Percentiles rank a stretch among this genome's conserved stretches.
phyloP scores from a whole-genome alignment of 2,329 filamentous ascomycete genomes.

The Clonostachys solani region DNA sequence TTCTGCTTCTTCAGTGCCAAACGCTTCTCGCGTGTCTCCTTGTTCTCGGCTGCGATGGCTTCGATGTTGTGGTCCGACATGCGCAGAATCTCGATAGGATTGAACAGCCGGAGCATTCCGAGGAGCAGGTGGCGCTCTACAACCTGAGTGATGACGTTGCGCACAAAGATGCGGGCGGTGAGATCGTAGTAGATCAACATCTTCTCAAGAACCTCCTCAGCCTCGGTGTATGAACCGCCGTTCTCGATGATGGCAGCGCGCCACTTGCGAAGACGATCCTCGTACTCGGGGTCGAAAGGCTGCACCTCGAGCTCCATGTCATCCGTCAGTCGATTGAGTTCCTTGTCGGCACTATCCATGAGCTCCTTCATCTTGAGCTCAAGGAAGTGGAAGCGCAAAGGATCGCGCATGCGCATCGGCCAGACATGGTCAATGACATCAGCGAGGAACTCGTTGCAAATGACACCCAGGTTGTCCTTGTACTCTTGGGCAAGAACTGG shows the following conservation, averaged over 20 bases:
- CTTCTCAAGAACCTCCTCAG: slow-evolving; percentile 49
- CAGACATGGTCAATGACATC: slow-evolving; percentile 46
- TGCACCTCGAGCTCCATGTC: slow-evolving; percentile 50
- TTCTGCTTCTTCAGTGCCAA: slow-evolving; percentile 41
- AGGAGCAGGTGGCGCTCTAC: slow-evolving; percentile 46
- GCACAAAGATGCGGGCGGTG: slow-evolving; percentile 45
- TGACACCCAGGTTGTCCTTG: slow-evolving; percentile 48
- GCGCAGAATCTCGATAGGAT: slow-evolving; percentile 44
- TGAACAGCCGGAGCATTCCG: slow-evolving; percentile 47
- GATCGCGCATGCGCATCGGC: slow-evolving; percentile 46
- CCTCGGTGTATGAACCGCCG: slow-evolving; percentile 41
- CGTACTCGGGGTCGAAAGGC: slow-evolving; percentile 49
- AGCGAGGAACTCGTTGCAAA: slow-evolving; percentile 48
- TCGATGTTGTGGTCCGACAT: slow-evolving; percentile 40
- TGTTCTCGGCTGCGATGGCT: slow-evolving; percentile 47
- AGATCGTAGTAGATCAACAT: slow-evolving; percentile 53
- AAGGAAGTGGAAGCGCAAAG: slow-evolving; percentile 42
- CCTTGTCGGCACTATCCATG: slow-evolving; percentile 38
- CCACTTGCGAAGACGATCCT: slow-evolving; percentile 43
- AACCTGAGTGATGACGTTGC: slow-evolving; percentile 48
- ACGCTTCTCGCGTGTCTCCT: slow-evolving; percentile 45
- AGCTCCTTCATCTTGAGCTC: slow-evolving; percentile 42
- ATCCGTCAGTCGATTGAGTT: slow-evolving; percentile 39
- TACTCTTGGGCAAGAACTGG: slow-evolving; percentile 46
- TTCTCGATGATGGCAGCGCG: slow-evolving; percentile 34